Evolutionary conservation across 1,284 basidiomycete species (phyloP), one percentile per base, ranked within the genome.

Genomic region (Tilletia indica): DNA sequence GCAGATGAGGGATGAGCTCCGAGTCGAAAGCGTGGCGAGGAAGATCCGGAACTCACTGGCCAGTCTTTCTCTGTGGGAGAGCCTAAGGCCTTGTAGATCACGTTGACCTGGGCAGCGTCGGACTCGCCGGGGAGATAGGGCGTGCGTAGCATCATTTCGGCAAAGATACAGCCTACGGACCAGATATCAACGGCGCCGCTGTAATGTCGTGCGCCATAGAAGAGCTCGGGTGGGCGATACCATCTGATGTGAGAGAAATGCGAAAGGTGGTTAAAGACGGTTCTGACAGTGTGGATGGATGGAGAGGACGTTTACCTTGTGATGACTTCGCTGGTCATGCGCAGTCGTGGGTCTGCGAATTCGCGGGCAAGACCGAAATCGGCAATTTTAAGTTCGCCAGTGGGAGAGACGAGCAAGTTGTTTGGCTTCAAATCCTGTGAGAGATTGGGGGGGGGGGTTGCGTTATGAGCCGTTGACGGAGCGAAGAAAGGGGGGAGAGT

Each of bases 351-450:
- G 81, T 96, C 94, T 47, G 91, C 91, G 84, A 92, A 96, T 86
- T 99, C 97, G 75, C 97, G 88, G 34, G 97, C 97, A 8, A 99
- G 89, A 89, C 97, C 97, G 84, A 99, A 99, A 90, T 99, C 97
- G 34, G 97, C 97, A 74, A 99, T 90, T 86, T 99, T 99, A 75
- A 99, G 90, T 71, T 93, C 91, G 0, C 97, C 97, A 68, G 92
- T 89, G 0, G 92, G 90, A 0, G 93, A 90, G 71, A 99, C 93
- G 77, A 99, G 90, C 87, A 99, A 89, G 86, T 99, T 99, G 86
- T 98, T 99, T 3, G 97, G 96, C 85, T 99, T 99, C 78, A 99
- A 86, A 88, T 99, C 97, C 74, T 77, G 73, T 2, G 51, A 67
- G 45, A 19, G 4, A n/a, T 34, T 47, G 19, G 8, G n/a, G 12